A percentile compares a stretch with the other conserved stretches of the same genome.
These are phyloP conservation scores for Trichosporon sp. DNA, from an alignment of 1,284 basidiomycete species.

Conservation along the genomic window DNA sequence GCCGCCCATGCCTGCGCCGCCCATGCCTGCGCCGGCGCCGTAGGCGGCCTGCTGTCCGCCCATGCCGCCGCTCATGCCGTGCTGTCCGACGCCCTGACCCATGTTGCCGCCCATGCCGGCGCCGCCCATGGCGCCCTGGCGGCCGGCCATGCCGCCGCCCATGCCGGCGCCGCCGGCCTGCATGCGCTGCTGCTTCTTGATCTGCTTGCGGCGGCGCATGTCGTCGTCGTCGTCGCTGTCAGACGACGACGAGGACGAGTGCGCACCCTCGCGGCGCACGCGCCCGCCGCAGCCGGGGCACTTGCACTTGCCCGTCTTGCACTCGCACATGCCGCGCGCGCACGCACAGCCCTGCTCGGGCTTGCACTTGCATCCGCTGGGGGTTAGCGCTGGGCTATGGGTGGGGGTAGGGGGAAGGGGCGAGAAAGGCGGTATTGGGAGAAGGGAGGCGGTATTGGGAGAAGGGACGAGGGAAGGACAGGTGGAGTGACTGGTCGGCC, in stretches of 20 bases:
- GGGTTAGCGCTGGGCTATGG: not conserved
- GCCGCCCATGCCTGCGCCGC: not conserved
- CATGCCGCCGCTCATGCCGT: conserved; percentile 2
- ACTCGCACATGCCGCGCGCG: conserved; percentile 13
- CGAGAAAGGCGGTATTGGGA: not conserved
- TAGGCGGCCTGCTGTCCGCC: not conserved
- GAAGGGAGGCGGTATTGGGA: not conserved
- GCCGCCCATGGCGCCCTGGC: not conserved
- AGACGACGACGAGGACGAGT: conserved; percentile 13
- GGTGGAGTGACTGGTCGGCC: no score
- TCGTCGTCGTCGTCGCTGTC: conserved; percentile 12
- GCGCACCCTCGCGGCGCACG: conserved; percentile 9
- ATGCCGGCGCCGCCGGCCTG: not conserved
- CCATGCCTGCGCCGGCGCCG: not conserved
- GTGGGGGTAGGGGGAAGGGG: not conserved
- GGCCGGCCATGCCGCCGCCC: not conserved
- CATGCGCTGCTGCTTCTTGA: conserved; percentile 12
- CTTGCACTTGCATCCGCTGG: conserved; percentile 22
- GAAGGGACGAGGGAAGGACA: not conserved
- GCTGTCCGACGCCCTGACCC: conserved; percentile 3
- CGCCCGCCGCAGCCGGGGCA: conserved; percentile 19
- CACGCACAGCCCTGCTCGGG: conserved; percentile 12
- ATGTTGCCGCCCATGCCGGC: not conserved
- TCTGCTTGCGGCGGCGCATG: conserved; percentile 11
- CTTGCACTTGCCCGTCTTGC: conserved; percentile 24